Evolutionary conservation across 495 filamentous ascomycete species (phyloP).

Genomic region (Xylaria intraflava): DNA sequence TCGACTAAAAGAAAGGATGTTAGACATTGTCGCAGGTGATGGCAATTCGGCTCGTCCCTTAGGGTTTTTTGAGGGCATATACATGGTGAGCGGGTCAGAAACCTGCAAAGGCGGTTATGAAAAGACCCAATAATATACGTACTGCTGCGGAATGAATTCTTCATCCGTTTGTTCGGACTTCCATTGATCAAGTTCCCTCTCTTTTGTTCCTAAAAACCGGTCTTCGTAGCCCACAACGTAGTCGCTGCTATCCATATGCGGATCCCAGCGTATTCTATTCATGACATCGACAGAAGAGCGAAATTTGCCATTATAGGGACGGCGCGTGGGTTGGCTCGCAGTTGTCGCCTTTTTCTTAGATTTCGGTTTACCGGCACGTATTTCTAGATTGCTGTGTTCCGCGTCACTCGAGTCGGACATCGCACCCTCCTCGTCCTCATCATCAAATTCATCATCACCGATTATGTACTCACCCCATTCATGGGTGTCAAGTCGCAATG

Average conservation of each 20-base stretch:
- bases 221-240: slow-evolving; percentile 73
- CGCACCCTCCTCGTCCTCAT: slow-evolving; percentile 25
- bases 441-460: slow-evolving; percentile 31
- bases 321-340: slow-evolving; percentile 4
- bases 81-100: too few relatives aligned
- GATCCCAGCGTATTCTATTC: slow-evolving; percentile 68
- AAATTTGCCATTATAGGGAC: slow-evolving; percentile 27
- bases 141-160: slow-evolving; percentile 76
- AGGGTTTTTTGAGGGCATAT: too few relatives aligned
- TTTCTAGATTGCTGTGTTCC: slow-evolving; percentile 1
- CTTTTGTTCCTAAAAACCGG: slow-evolving; percentile 59
- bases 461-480: slow-evolving; percentile 43
- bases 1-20: slow-evolving; percentile 25
- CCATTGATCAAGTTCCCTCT: slow-evolving; percentile 60
- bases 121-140: not conserved
- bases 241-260: slow-evolving; percentile 50
- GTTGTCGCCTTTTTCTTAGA: slow-evolving; percentile 14
- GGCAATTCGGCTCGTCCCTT: too few relatives aligned
- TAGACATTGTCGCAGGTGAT: not conserved
- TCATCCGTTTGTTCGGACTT: slow-evolving; percentile 72
- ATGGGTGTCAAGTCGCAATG: slow-evolving; percentile 36
- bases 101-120: too few relatives aligned
- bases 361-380: not conserved
- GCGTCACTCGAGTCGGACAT: slow-evolving; percentile 14
- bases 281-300: slow-evolving; percentile 55